These are phyloP conservation scores for Pseudoscleropodium purum DNA, from an alignment of 225 moss, liverwort and hornwort genomes.

Conservation along the genomic window DNA sequence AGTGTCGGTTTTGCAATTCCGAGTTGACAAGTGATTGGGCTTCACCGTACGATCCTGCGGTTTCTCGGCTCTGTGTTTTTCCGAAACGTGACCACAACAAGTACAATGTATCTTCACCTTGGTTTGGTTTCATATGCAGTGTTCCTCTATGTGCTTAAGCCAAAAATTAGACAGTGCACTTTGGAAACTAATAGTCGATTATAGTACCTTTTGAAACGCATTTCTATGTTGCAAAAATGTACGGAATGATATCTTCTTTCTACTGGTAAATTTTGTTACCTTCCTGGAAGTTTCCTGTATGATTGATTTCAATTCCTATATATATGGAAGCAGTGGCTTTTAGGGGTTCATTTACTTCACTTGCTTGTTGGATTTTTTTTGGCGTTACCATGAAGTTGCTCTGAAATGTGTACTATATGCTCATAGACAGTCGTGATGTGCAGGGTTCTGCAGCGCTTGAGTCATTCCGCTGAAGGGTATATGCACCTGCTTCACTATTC, in stretches of 20 bases:
- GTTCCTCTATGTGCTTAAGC: background rate
- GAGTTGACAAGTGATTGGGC: conserved; percentile 58
- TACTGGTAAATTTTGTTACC: background rate
- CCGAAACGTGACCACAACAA: conserved; percentile 59
- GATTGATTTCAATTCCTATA: background rate
- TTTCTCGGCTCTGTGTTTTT: conserved; percentile 45
- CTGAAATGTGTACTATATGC: background rate
- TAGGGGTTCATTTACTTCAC: background rate
- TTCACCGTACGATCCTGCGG: conserved; percentile 44
- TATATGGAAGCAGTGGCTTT: background rate
- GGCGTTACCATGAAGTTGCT: background rate
- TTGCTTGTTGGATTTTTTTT: background rate
- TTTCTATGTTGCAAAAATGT: background rate
- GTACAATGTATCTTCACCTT: conserved; percentile 17
- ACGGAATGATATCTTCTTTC: background rate
- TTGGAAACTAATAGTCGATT: background rate
- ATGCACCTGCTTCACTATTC: background rate
- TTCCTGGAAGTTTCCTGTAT: background rate
- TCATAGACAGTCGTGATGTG: background rate
- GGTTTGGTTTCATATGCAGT: background rate
- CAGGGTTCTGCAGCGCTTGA: conserved; percentile 74
- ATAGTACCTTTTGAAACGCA: background rate
- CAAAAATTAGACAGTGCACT: background rate
- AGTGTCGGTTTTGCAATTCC: conserved; percentile 64
- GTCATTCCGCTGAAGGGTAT: conserved; percentile 51